Evolutionary conservation across 495 filamentous ascomycete species (phyloP).

Genomic region (Penicillium chermesinum): DNA sequence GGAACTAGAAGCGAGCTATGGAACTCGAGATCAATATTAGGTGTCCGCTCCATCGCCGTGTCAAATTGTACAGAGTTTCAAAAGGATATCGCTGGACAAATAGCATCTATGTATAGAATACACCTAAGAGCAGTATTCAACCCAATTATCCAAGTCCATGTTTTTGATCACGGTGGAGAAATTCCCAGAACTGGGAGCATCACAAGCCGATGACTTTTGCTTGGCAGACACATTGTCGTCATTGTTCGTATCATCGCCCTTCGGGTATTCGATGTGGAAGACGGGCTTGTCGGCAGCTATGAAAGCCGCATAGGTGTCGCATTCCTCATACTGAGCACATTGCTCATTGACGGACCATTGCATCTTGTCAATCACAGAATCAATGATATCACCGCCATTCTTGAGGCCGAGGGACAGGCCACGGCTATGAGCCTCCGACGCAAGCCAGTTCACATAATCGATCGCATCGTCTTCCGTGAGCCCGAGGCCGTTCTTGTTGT

Average conservation of each 20-base stretch:
- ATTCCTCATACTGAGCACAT: conserved; percentile 58
- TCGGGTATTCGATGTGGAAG: conserved; percentile 69
- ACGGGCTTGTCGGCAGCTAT: conserved; percentile 58
- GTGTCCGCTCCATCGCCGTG: too few species aligned
- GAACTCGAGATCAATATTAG: too few species aligned
- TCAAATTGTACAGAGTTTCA: too few species aligned
- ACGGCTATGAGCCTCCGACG: conserved; percentile 42
- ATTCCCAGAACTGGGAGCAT: conserved; percentile 29
- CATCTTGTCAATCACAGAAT: conserved; percentile 48
- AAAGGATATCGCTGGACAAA: too few species aligned
- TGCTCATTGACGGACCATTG: conserved; percentile 72
- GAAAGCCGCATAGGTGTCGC: conserved; percentile 52
- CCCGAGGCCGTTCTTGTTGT: conserved; percentile 50
- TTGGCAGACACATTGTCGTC: conserved; percentile 25
- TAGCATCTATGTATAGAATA: too few species aligned
- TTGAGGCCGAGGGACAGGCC: conserved; percentile 59
- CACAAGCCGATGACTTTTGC: conserved; percentile 30
- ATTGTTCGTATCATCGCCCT: conserved; percentile 37
- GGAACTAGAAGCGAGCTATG: too few species aligned
- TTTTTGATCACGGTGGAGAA: conserved; percentile 65
- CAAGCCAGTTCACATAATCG: conserved; percentile 56
- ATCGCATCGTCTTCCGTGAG: conserved; percentile 52
- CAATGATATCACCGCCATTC: conserved; percentile 58
- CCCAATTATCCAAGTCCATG: conserved; percentile 57
- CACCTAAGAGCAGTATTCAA: conserved; percentile 40